Evolutionary conservation across 192 early-diverging fungal species (phyloP), one percentile per base, ranked within the genome.

Genomic region (Tieghemiomyces parasiticus): DNA sequence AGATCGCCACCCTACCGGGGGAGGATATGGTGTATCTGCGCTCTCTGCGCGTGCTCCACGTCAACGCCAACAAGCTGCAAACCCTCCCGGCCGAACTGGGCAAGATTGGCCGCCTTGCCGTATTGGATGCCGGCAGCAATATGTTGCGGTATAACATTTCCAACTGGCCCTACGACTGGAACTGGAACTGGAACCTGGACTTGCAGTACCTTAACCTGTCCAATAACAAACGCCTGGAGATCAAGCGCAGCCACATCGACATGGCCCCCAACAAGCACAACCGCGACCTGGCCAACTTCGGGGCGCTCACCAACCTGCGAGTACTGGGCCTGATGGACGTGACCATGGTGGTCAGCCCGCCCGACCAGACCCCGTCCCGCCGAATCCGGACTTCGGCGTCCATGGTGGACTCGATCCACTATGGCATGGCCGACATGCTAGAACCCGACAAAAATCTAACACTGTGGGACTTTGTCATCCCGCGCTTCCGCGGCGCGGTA

Each of bases 101-200:
- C 60, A 94, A 94, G 71, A 78, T 94, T 19, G 74, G 83, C 58
- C 75, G 81, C 26, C 72, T 94, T 35, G 60, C 78, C 3, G 81
- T 82, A n/a, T 70, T 94, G 16, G 92, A 94, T 69, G 84, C 90
- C 12, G 88, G 92, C 44, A 86, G 83, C 66, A 91, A 94, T 59
- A 76, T 81, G 31, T 74, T 94, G 48, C 89, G 89, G 73, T 94
- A 92, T 67, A 94, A 94, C 63, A 89, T 92, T 59, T 80, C 87
- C 42, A 94, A 94, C 68, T 94, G 90, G 89, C 88, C 85, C 16
- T 92, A 88, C 66, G 92, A 94, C 64, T 94, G 92, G 92, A 94
- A 94, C 65, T 94, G 92, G 89, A 92, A 90, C 65, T 91, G 89
- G 88, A 94, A 94, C 63, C 69, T 89, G 33, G 84, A 85, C 19